Evolutionary conservation across 768 basidiomycete species (phyloP).

Genomic region (Tricholomella constricta): DNA sequence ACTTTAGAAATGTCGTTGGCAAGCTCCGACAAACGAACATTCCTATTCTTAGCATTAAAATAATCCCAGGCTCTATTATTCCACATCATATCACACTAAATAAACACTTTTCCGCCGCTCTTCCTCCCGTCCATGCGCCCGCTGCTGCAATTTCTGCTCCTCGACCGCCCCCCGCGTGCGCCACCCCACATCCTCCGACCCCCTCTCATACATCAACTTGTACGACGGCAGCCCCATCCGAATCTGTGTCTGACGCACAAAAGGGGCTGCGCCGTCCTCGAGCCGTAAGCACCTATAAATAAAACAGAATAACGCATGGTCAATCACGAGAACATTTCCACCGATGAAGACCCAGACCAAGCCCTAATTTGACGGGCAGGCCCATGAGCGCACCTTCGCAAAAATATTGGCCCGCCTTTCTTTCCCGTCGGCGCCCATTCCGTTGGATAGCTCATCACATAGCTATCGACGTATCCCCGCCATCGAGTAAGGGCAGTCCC

Average conservation of each 20-base stretch:
- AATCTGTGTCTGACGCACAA: conserved; percentile 45
- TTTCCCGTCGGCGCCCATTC: conserved; percentile 61
- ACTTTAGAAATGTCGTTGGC: conserved; percentile 5
- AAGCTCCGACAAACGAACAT: conserved; percentile 21
- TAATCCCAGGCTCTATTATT: conserved; percentile 12
- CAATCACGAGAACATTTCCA: conserved; percentile 25
- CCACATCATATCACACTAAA: conserved; percentile 21
- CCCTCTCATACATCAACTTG: conserved; percentile 69
- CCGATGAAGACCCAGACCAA: conserved; percentile 17
- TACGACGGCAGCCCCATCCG: conserved; percentile 62
- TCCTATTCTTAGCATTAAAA: conserved; percentile 19
- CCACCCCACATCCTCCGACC: conserved; percentile 58
- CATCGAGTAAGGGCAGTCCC: conserved; percentile 57
- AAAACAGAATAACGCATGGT: conserved; percentile 26
- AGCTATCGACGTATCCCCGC: conserved; percentile 75
- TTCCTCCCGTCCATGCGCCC: conserved; percentile 52
- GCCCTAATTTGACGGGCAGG: conserved; percentile 11
- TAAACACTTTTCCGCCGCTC: conserved; percentile 48
- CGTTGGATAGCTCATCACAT: conserved; percentile 67
- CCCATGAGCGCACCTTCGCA: conserved; percentile 51
- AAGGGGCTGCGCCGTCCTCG: conserved; percentile 43
- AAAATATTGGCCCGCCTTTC: conserved; percentile 46
- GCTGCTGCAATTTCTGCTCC: conserved; percentile 30
- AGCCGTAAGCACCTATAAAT: conserved; percentile 56
- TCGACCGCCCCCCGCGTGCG: conserved; percentile 38